Percentiles rank a stretch among this genome's conserved stretches.
These are phyloP conservation scores for Straminergon stramineum DNA, from an alignment of 225 moss, liverwort and hornwort species.

Conservation along the genomic window DNA sequence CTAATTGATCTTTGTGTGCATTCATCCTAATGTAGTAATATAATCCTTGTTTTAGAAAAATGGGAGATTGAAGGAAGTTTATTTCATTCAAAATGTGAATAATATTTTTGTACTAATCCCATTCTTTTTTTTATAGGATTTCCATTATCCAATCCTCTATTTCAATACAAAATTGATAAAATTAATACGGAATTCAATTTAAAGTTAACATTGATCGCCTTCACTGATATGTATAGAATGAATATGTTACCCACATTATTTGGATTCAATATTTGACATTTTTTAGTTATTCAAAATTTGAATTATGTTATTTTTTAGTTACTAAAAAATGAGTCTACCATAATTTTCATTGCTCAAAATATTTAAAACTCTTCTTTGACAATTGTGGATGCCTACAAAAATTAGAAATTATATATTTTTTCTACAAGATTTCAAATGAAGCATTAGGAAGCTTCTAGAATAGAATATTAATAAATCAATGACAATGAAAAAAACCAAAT, in stretches of 20 bases:
- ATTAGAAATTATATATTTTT: accelerated
- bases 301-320: neutral
- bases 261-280: neutral
- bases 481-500: too few species aligned
- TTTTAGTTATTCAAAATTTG: neutral
- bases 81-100: neutral
- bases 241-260: neutral
- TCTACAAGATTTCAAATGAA: neutral
- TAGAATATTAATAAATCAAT: neutral
- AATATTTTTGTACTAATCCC: neutral
- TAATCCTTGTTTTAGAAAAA: neutral
- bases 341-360: neutral
- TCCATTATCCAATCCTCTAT: accelerated
- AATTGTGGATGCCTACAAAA: neutral
- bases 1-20: accelerated
- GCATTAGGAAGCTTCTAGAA: accelerated
- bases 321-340: accelerated
- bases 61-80: neutral
- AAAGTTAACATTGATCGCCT: neutral
- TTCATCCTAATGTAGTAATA: neutral
- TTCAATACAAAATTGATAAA: accelerated
- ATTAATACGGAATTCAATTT: neutral
- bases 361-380: neutral
- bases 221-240: too few species aligned
- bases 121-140: neutral